Evolutionary conservation across 73 alveolate species (phyloP).

Genomic region (Paramecium pentaurelia): DNA sequence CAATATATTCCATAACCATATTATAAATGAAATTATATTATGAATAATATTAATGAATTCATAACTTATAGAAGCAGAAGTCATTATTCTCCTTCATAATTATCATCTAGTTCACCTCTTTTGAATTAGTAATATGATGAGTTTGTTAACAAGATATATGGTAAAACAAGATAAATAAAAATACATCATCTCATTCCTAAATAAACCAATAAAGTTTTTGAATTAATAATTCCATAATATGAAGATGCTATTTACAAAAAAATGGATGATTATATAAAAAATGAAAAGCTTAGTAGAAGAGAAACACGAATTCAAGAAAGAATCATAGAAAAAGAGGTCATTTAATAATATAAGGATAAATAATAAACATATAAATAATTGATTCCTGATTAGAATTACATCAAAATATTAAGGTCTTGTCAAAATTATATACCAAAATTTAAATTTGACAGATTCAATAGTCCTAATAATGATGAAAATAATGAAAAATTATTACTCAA

Average conservation of each 20-base stretch:
- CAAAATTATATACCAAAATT: neutral
- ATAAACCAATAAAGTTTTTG: neutral
- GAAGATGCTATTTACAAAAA: neutral
- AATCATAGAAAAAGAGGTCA: neutral
- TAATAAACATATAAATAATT: neutral
- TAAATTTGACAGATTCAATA: neutral
- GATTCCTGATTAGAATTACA: neutral
- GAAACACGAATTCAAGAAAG: neutral
- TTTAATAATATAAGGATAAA: neutral
- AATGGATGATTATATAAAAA: conserved; percentile 10
- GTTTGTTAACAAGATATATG: neutral
- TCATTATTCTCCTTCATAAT: neutral
- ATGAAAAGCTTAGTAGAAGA: neutral
- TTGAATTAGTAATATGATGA: neutral
- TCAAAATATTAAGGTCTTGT: neutral
- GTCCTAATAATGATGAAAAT: neutral
- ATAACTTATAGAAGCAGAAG: neutral
- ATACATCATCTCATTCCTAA: neutral
- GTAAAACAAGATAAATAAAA: neutral
- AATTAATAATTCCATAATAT: neutral
- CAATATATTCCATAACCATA: neutral
- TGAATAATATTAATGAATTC: neutral
- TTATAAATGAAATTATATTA: neutral
- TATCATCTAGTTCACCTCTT: neutral
- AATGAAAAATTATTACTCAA: neutral